phyloP scores from a whole-genome alignment of 768 basidiomycete genomes.

The Suillus paluster region DNA sequence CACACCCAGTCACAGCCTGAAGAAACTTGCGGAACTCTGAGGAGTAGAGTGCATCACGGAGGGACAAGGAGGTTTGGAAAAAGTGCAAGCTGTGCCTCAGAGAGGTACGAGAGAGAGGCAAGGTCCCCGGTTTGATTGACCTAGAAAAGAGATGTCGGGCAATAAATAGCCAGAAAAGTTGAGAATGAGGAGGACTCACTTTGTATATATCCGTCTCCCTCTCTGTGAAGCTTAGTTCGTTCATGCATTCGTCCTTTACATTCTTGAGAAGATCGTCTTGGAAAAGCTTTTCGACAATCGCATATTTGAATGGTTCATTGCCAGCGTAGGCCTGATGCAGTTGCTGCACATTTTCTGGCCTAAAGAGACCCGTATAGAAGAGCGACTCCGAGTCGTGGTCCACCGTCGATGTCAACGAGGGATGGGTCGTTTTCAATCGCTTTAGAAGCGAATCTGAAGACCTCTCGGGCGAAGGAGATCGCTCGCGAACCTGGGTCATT shows the following conservation, averaged over 20 bases:
- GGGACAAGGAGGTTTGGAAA: conserved; percentile 78
- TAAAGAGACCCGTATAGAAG: conserved; percentile 53
- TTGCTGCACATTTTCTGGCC: conserved; percentile 55
- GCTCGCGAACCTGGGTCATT: conserved; percentile 53
- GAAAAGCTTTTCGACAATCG: conserved; percentile 80
- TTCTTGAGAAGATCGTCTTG: conserved; percentile 78
- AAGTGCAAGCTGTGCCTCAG: conserved; percentile 73
- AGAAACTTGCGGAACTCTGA: conserved; percentile 80
- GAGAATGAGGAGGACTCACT: conserved; percentile 42
- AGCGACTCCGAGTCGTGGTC: conserved; percentile 24
- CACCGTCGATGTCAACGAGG: conserved; percentile 20
- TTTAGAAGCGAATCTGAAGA: conserved; percentile 34
- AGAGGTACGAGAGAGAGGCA: conserved; percentile 88
- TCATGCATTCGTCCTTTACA: conserved; percentile 84
- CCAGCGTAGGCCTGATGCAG: conserved; percentile 59
- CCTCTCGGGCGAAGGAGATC: conserved; percentile 47
- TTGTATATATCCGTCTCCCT: conserved; percentile 99
- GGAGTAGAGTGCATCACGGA: conserved; percentile 94
- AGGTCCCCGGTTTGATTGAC: conserved; percentile 98
- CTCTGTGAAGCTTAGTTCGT: conserved; percentile 81
- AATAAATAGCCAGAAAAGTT: conserved; percentile 6
- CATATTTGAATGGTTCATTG: conserved; percentile 81
- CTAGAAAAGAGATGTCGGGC: conserved; percentile 44
- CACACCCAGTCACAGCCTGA: conserved; percentile 88
- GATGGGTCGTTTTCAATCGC: conserved; percentile 42